These are phyloP conservation scores for Penicillium sp. DNA, from an alignment of 2,329 filamentous ascomycete genomes.

Conservation along the genomic window DNA sequence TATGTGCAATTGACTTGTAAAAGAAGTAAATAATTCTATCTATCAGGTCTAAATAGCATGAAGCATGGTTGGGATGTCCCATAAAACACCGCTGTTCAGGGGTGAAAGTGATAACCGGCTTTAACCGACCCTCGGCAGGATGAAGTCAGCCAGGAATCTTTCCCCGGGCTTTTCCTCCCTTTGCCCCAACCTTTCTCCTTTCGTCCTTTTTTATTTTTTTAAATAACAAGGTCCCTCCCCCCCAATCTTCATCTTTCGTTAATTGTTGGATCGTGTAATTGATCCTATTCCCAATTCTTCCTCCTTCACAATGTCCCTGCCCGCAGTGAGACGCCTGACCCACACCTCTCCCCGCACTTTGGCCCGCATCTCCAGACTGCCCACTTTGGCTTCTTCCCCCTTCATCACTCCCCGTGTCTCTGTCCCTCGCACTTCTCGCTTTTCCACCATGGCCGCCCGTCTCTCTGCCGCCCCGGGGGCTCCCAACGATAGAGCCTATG, in stretches of 20 bases:
- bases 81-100: too few relatives aligned
- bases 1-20: not conserved
- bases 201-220: constrained; percentile 12
- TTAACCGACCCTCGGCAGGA: constrained; percentile 28
- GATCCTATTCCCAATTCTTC: constrained; percentile 33
- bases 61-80: too few relatives aligned
- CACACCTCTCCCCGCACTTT: constrained; percentile 43
- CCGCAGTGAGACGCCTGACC: constrained; percentile 43
- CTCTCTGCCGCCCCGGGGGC: constrained; percentile 38
- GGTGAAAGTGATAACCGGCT: constrained; percentile 16
- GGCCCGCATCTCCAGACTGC: constrained; percentile 42
- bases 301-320: constrained; percentile 40
- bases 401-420: constrained; percentile 19
- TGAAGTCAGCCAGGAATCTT: constrained; percentile 22
- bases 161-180: constrained; percentile 10
- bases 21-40: too few relatives aligned
- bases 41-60: too few relatives aligned
- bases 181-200: constrained; percentile 10
- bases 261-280: not conserved
- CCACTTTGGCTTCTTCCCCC: constrained; percentile 25
- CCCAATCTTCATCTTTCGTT: not conserved
- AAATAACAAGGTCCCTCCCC: constrained; percentile 11
- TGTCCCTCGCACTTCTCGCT: constrained; percentile 29
- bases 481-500: constrained; percentile 59
- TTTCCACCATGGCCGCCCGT: constrained; percentile 45